Base-by-base conservation (phyloP, 805 yeast species). In the Ogataea corticis region DNA sequence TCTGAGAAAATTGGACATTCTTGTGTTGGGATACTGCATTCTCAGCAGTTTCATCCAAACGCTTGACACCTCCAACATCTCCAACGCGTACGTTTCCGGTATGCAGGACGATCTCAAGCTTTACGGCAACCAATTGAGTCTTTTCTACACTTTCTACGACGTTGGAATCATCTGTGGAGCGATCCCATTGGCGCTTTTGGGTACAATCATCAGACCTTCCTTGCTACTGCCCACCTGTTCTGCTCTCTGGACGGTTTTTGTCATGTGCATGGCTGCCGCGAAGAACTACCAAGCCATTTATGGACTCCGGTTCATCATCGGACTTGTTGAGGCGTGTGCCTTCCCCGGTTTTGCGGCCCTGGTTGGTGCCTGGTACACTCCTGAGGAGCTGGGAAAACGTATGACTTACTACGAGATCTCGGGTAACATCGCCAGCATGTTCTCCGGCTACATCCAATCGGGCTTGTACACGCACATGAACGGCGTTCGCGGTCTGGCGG, bases 81-180 rank as follows among this genome's bases (percentile, higher is more conserved):
- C 71, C 49, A 81, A 82, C 55, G 89, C 88, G 1, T 84, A 82
- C 54, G 82, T 80, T 33, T 75, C 82, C 16, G 84, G 86, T 15
- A 71, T 84, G 78, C 63, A 73, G 47, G 80, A 76, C 52, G 80
- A 69, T 37, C 63, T 83, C 32, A 68, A 70, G 6, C 72, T 85
- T 75, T 57, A 70, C 44, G 86, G 85, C 11, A 76, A 81, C 57
- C 54, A 56, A 34, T 41, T 48, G 29, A 42, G 48, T 16, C 43
- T 49, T 29, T 52, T 43, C 68, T 74, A 28, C 54, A 72, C 41
- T 56, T 70, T 17, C 62, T 73, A 52, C 64, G 72, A 58, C 37
- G 54, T 52, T 11, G 64, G 62, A 17, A 54, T 52, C 40, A 56
- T 55, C 31, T 45, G 48, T 21, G 52, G 56, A 9, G 55, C 55